These are phyloP conservation scores for Cryptococcus deneoformans DNA, from an alignment of 1,284 basidiomycete genomes.

Conservation along the genomic window DNA sequence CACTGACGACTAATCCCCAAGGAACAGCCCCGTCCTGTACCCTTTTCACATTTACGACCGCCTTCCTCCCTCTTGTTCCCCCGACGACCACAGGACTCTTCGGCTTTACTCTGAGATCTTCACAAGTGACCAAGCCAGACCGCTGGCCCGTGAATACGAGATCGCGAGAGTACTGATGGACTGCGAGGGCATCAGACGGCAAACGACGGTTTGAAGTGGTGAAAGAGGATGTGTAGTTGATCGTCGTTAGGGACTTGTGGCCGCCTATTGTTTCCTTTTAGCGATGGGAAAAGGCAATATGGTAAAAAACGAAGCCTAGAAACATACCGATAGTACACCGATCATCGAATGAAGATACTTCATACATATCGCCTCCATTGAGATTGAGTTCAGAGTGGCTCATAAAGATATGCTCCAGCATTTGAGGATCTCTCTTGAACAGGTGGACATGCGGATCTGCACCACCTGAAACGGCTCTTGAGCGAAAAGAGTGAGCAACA, in stretches of 20 bases:
- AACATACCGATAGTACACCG: slow-evolving; percentile 29
- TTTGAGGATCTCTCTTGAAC: slow-evolving; percentile 25
- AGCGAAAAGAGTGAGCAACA: background rate
- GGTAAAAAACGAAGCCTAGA: background rate
- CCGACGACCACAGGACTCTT: background rate
- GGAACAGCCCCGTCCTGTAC: slow-evolving; percentile 39
- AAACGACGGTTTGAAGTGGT: slow-evolving; percentile 13
- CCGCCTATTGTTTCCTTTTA: background rate
- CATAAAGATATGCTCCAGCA: slow-evolving; percentile 20
- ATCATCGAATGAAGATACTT: slow-evolving; percentile 32
- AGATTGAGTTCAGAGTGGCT: slow-evolving; percentile 24
- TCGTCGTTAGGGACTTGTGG: slow-evolving; percentile 12
- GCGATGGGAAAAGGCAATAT: too few species aligned
- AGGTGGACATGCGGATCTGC: slow-evolving; percentile 35
- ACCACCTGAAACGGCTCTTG: slow-evolving; percentile 29
- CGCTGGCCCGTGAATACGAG: slow-evolving; percentile 35
- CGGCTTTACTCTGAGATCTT: slow-evolving; percentile 28
- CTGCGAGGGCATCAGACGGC: slow-evolving; percentile 27
- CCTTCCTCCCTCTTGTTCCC: slow-evolving; percentile 14
- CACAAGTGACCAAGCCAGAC: slow-evolving; percentile 16
- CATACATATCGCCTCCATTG: slow-evolving; percentile 28
- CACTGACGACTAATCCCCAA: slow-evolving; percentile 38
- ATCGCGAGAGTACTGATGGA: slow-evolving; percentile 29
- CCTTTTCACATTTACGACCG: slow-evolving; percentile 35
- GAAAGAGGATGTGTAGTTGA: slow-evolving; percentile 5